A percentile compares a stretch with the other conserved stretches of the same genome.
Conservation (phyloP, 768 basidiomycete species). For the Tylopilus plumbeoviolaceoides region DNA sequence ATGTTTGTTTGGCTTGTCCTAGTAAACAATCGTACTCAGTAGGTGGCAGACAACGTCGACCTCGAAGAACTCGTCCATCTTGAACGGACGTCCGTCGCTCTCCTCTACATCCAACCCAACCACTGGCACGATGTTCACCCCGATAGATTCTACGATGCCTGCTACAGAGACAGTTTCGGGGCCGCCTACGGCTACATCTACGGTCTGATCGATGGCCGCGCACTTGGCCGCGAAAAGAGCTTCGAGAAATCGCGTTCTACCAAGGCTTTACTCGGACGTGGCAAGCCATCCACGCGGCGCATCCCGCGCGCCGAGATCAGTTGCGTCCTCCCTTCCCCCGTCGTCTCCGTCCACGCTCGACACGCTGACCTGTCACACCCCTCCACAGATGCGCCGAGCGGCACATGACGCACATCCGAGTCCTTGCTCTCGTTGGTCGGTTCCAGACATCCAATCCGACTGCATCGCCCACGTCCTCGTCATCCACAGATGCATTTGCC, state of each 20-base stretch:
- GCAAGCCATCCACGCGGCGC: too few species aligned
- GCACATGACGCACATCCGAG: conserved; percentile 69
- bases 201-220: too few species aligned
- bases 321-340: conserved; percentile 1
- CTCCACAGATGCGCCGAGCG: conserved; percentile 48
- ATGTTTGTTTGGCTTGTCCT: too few species aligned
- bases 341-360: background rate
- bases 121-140: too few species aligned
- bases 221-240: too few species aligned
- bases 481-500: background rate
- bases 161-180: conserved; percentile 67
- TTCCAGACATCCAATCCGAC: conserved; percentile 82
- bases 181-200: too few species aligned
- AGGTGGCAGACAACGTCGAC: conserved; percentile 38
- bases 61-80: conserved; percentile 57
- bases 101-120: background rate
- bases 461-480: background rate
- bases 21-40: too few species aligned
- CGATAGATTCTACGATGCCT: conserved; percentile 73
- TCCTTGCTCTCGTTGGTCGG: conserved; percentile 60
- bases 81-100: conserved; percentile 52
- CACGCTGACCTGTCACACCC: background rate
- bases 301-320: conserved; percentile 23
- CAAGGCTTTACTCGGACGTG: too few species aligned
- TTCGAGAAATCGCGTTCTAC: too few species aligned